Evolutionary conservation across 768 basidiomycete species (phyloP), one percentile per base, ranked within the genome.

Genomic region (Xanthoconium stramineum): DNA sequence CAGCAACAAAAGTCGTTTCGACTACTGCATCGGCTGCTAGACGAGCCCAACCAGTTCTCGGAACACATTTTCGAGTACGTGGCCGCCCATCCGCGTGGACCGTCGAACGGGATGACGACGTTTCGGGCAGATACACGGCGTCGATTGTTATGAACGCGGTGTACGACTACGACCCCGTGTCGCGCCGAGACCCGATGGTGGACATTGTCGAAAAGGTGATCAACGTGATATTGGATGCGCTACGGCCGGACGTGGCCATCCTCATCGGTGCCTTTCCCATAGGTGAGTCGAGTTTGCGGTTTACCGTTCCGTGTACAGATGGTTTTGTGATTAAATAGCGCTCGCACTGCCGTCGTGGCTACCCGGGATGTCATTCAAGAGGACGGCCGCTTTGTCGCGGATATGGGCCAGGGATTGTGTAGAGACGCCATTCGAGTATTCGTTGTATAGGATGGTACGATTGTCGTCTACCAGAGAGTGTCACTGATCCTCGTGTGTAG

Each of bases 11-110:
- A 67, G 9, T 59, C 68, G 3, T 68, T 69, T 50, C 56, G 36
- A 14, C 61, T 74, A 19, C 61, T 76, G 35, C 65, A 56, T 6
- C 62, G 61, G 4, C 64, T 78, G 12, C 35, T 75, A 4, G 68
- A 71, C 14, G 52, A 60, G 8, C 72, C 74, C 35, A 65, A 63
- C 9, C 61, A 68, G 40, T 64, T 72, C 39, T 48, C 67, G 10
- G 68, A 65, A 7, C 71, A 74, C 44, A 57, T 76, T 13, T 65
- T 69, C 35, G 69, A 73, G 76, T 60, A 37, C 3, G 51, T 54
- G 29, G 2, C 20, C 36, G 6, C 4, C 3, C 19, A 17, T 10
- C 7, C 15, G 4, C 20, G 24, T 35, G 6, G 37, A 12, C 12
- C 6, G 32, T 47, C 24, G 38, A 10, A 32, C 8, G 4, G 3